Evolutionary conservation across 495 filamentous ascomycete species (phyloP).

Genomic region (Talaromyces liani): DNA sequence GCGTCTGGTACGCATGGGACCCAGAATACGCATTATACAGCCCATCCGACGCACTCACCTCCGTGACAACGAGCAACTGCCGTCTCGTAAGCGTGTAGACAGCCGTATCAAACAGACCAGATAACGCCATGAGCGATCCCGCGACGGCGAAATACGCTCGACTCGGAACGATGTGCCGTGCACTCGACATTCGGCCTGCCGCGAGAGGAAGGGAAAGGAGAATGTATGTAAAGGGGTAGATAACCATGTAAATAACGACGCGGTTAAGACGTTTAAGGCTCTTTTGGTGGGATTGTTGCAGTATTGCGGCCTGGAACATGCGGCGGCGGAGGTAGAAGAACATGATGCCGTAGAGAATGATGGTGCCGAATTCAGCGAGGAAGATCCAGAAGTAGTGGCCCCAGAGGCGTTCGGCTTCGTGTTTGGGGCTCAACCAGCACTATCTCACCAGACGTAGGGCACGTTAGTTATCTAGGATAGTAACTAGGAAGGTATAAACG

Average conservation of each 20-base stretch:
- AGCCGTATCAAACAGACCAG: conserved; percentile 66
- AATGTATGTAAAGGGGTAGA: conserved; percentile 70
- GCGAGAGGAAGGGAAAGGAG: conserved; percentile 66
- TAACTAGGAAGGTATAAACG: too few species aligned
- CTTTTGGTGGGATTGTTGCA: conserved; percentile 29
- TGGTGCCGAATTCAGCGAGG: conserved; percentile 56
- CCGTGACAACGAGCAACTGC: too few species aligned
- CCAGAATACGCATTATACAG: too few species aligned
- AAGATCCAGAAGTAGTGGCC: conserved; percentile 80
- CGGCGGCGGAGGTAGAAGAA: conserved; percentile 50
- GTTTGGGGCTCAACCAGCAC: conserved; percentile 50
- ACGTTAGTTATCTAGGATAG: too few species aligned
- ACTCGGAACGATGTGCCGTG: conserved; percentile 48
- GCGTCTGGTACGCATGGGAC: too few species aligned
- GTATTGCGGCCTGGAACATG: conserved; percentile 33
- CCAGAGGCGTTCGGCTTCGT: conserved; percentile 55
- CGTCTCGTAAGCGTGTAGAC: conserved; percentile 57
- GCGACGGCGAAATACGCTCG: conserved; percentile 59
- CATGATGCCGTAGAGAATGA: conserved; percentile 57
- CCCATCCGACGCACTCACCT: too few species aligned
- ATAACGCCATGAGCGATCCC: conserved; percentile 65
- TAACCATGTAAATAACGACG: conserved; percentile 60
- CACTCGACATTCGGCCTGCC: conserved; percentile 5
- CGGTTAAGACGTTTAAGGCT: conserved; percentile 34
- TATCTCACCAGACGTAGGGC: too few species aligned